These are phyloP conservation scores for Phlebopus sp. DNA, from an alignment of 1,284 basidiomycete species.

Conservation along the genomic window DNA sequence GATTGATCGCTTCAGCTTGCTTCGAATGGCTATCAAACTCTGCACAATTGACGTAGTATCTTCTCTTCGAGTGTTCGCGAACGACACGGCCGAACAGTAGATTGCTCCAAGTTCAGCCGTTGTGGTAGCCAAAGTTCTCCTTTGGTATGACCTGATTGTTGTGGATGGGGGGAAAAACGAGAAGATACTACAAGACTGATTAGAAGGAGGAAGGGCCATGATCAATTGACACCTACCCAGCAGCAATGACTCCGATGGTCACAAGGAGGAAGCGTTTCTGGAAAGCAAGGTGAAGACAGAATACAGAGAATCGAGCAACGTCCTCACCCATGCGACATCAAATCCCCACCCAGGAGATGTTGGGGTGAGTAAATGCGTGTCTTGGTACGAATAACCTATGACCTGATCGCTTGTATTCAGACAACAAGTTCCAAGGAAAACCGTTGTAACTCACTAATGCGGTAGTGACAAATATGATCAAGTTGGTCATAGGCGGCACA, in stretches of 20 bases:
- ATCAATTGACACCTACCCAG: constrained; percentile 47
- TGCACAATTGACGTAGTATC: constrained; percentile 52
- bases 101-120: constrained; percentile 57
- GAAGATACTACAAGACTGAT: constrained; percentile 45
- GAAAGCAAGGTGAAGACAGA: background rate
- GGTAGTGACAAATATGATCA: constrained; percentile 74
- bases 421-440: background rate
- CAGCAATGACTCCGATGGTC: constrained; percentile 56
- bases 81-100: constrained; percentile 69
- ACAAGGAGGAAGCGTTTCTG: constrained; percentile 66
- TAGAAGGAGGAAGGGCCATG: background rate
- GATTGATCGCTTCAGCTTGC: constrained; percentile 59
- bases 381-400: constrained; percentile 72
- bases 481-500: constrained; percentile 65
- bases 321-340: constrained; percentile 60
- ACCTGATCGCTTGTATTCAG: constrained; percentile 39
- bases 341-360: constrained; percentile 57
- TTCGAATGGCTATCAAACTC: constrained; percentile 58
- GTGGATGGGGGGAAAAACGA: constrained; percentile 70
- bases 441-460: constrained; percentile 48
- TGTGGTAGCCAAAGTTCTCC: constrained; percentile 60
- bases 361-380: constrained; percentile 43
- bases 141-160: constrained; percentile 67
- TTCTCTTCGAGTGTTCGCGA: constrained; percentile 49
- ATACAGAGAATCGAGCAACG: background rate